Conservation (phyloP, 257 asterid species). For the Salvia splendens region DNA sequence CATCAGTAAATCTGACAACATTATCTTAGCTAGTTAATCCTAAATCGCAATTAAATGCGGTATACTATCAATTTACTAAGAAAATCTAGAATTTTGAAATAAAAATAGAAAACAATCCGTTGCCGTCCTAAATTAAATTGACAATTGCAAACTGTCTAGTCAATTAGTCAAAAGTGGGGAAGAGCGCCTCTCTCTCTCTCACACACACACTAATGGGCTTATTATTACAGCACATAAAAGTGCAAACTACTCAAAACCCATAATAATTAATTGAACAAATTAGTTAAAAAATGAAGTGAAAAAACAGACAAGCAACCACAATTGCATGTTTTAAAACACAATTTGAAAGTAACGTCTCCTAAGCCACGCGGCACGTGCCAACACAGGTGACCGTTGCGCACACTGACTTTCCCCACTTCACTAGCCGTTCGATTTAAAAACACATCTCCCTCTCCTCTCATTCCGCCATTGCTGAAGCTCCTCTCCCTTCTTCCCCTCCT, state of each 20-base stretch:
- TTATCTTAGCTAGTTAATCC: not conserved
- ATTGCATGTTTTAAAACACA: constrained; percentile 20
- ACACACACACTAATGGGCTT: constrained; percentile 1
- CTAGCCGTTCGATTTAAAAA: constrained; percentile 83
- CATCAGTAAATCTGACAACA: not conserved
- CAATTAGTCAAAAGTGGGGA: constrained; percentile 30
- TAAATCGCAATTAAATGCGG: not conserved
- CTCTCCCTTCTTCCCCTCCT: constrained; percentile 4
- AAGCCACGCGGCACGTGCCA: constrained; percentile 47
- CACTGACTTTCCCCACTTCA: constrained; percentile 39
- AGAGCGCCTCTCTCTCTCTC: constrained; percentile 30
- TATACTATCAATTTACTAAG: not conserved
- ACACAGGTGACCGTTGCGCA: constrained; percentile 70
- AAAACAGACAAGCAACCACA: constrained; percentile 14
- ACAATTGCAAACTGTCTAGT: constrained; percentile 16
- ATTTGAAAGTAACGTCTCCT: constrained; percentile 65
- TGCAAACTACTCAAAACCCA: constrained; percentile 10
- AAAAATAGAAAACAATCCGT: not conserved
- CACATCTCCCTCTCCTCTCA: constrained; percentile 29
- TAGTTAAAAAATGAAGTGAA: not conserved
- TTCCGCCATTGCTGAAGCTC: constrained; percentile 28
- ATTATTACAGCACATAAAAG: constrained; percentile 23
- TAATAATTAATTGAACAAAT: not conserved
- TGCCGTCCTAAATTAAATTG: not conserved
- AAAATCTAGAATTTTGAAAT: not conserved